phyloP scores from a whole-genome alignment of 257 asterid genomes.

The Solanum sitiens region DNA sequence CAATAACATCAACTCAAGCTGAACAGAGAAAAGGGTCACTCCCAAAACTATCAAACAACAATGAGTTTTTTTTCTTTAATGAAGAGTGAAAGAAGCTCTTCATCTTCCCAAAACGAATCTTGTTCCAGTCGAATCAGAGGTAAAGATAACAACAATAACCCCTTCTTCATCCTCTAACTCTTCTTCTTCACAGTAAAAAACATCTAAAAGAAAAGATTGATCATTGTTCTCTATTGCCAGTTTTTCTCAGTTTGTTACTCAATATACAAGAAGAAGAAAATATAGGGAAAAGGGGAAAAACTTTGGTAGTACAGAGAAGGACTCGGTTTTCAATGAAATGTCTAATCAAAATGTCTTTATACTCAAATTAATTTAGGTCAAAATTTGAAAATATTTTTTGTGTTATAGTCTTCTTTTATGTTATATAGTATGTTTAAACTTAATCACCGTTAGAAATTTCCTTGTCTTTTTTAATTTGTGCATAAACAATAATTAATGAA shows the following conservation, averaged over 20 bases:
- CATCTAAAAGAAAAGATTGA: conserved; percentile 26
- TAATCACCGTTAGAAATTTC: no score
- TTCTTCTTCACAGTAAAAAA: conserved; percentile 24
- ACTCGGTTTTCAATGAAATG: no score
- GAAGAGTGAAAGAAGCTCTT: conserved; percentile 61
- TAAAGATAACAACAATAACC: background rate
- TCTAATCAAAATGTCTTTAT: no score
- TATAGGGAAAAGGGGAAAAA: background rate
- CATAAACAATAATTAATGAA: no score
- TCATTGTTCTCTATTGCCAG: conserved; percentile 38
- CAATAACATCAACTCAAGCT: conserved; percentile 46
- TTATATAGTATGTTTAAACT: no score
- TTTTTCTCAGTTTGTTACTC: conserved; percentile 14
- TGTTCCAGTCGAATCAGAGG: conserved; percentile 42
- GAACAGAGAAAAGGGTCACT: background rate
- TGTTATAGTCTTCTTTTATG: no score
- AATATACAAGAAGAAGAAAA: conserved; percentile 27
- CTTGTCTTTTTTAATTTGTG: no score
- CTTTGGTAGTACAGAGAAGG: no score
- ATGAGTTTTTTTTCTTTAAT: conserved; percentile 38
- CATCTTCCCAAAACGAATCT: conserved; percentile 64
- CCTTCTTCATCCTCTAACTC: conserved; percentile 15
- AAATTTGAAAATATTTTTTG: no score
- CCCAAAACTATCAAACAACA: background rate
- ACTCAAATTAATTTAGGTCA: no score